Base-by-base conservation (phyloP, 1,284 basidiomycete species). In the Leccinum ponderosum region DNA sequence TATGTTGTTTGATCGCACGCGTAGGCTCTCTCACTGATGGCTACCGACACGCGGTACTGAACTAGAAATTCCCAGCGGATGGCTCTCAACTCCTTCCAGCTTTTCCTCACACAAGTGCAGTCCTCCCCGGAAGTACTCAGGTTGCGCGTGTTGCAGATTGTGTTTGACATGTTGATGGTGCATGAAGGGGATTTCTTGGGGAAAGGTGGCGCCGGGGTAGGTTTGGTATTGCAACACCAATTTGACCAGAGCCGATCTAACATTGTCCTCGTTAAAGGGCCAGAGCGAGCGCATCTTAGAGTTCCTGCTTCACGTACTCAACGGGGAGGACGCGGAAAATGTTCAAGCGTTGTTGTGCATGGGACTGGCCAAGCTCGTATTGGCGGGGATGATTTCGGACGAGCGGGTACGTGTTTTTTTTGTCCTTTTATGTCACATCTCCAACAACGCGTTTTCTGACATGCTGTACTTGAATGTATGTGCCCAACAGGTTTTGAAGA, bases 151-250 rank as follows among this genome's bases (percentile, higher is more conserved):
- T 79, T 97, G 14, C 90, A 96, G 70, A 85, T 95, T 58, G 82
- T 98, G 17, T 96, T 98, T 72, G 97, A 98, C 74, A 77, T 98
- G 61, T 77, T 98, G 65, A 90, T 97, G 81, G 87, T 95, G 57
- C 94, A 98, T 69, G 94, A 95, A 60, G 83, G 86, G 55, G 87
- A 89, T 56, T 91, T 93, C 71, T 80, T 93, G 65, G 82, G 81
- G 48, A 82, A 81, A 20, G 81, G 76, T 1, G 83, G 80, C 61
- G 76, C 81, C 5, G 80, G 82, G 54, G 87, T 88, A 63, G 5
- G 59, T 57, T n/a, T 33, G 57, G 39, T 25, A 48, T 8, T 48
- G 20, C 22, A 14, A 22, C 20, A 2, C 31, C 9, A 57, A n/a
- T 27, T 27, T 51, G 25, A n/a, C 50, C 15, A 17, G n/a, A 17